A percentile compares a stretch with the other conserved stretches of the same genome.
Conservation (phyloP, 768 basidiomycete genomes). For the Favolaschia claudopus region DNA sequence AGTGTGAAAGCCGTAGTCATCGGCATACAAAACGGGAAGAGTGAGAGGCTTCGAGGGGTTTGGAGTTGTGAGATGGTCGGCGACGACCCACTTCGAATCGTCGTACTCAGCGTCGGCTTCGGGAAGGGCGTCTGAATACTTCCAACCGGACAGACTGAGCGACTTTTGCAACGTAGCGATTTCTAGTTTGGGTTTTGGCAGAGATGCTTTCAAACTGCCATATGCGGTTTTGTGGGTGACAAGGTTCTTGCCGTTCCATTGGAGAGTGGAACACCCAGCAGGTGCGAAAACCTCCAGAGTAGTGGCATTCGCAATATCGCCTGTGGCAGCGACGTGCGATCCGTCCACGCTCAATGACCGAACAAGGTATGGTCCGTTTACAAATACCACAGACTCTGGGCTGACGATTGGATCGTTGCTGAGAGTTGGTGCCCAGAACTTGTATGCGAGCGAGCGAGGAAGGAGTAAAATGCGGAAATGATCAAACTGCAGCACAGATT, state of each 20-base stretch:
- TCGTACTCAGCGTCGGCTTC: slow-evolving; percentile 54
- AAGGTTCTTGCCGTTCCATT: slow-evolving; percentile 59
- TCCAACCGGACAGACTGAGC: slow-evolving; percentile 50
- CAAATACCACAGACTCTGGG: slow-evolving; percentile 56
- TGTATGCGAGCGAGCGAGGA: slow-evolving; percentile 39
- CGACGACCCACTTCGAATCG: slow-evolving; percentile 57
- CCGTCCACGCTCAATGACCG: slow-evolving; percentile 41
- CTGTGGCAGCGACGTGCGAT: slow-evolving; percentile 52
- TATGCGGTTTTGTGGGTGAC: slow-evolving; percentile 26
- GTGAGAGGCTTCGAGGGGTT: slow-evolving; percentile 15
- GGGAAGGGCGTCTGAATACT: slow-evolving; percentile 59
- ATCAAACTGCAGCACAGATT: slow-evolving; percentile 51
- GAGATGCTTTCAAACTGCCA: slow-evolving; percentile 44
- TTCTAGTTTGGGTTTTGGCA: slow-evolving; percentile 32
- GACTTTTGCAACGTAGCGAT: slow-evolving; percentile 26
- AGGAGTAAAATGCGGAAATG: slow-evolving; percentile 44
- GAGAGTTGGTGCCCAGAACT: slow-evolving; percentile 65
- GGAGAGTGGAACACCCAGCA: slow-evolving; percentile 42
- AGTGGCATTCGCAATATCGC: slow-evolving; percentile 56
- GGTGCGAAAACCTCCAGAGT: slow-evolving; percentile 58
- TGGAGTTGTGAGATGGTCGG: slow-evolving; percentile 51
- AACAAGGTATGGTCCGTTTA: slow-evolving; percentile 50
- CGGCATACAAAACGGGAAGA: slow-evolving; percentile 18
- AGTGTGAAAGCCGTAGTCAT: slow-evolving; percentile 25
- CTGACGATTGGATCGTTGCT: slow-evolving; percentile 48